These are phyloP conservation scores for Pseudisothecium myosuroides DNA, from an alignment of 225 moss, liverwort and hornwort genomes.

Conservation along the genomic window DNA sequence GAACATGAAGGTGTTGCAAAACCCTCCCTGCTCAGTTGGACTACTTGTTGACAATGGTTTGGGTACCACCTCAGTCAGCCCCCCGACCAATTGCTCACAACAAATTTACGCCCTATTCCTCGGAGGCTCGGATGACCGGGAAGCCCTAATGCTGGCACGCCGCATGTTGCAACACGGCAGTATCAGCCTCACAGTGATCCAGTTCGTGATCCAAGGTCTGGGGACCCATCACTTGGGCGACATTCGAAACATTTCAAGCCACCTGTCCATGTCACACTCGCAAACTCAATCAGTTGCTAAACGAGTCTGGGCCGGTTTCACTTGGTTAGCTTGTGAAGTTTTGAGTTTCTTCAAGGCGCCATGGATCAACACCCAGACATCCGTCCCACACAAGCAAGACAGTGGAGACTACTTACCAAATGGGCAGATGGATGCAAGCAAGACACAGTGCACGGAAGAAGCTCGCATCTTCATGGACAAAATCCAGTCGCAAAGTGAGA, in stretches of 20 bases:
- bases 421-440: background rate
- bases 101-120: slow-evolving; percentile 45
- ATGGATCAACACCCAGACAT: background rate
- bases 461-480: slow-evolving; percentile 15
- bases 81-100: slow-evolving; percentile 10
- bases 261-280: background rate
- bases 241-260: slow-evolving; percentile 8
- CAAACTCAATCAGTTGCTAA: background rate
- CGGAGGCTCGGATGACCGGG: slow-evolving; percentile 67
- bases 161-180: slow-evolving; percentile 36
- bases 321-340: background rate
- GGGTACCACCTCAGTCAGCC: background rate
- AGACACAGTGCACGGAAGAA: background rate
- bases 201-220: slow-evolving; percentile 22
- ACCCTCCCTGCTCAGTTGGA: slow-evolving; percentile 56
- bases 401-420: background rate
- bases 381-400: background rate
- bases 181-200: slow-evolving; percentile 48
- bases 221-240: background rate
- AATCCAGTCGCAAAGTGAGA: slow-evolving; percentile 25
- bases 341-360: slow-evolving; percentile 25
- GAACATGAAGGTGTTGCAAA: slow-evolving; percentile 11
- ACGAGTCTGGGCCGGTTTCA: background rate
- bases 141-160: slow-evolving; percentile 56
- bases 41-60: slow-evolving; percentile 50